Percentiles rank a stretch among this genome's conserved stretches.
Conservation (phyloP, 257 asterid species). For the Ilex aquifolium region DNA sequence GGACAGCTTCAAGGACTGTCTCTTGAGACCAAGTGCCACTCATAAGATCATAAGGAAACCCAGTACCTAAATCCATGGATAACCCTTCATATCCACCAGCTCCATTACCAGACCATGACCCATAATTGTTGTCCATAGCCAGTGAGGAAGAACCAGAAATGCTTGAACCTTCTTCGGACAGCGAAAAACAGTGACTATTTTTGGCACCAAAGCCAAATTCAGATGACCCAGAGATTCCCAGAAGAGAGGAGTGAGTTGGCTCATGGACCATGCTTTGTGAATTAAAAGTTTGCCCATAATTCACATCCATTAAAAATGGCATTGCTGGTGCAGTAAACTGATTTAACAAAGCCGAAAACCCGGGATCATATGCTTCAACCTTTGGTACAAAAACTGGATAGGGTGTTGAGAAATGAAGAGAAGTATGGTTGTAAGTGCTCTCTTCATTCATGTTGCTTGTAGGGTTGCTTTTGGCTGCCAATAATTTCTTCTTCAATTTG, state of each 20-base stretch:
- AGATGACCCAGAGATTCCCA: conserved; percentile 7
- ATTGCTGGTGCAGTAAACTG: neutral
- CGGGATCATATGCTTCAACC: conserved; percentile 1
- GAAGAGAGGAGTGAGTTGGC: neutral
- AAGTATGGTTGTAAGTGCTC: neutral
- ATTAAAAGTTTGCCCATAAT: neutral
- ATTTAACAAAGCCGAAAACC: conserved; percentile 1
- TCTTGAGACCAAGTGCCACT: conserved; percentile 23
- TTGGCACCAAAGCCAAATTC: conserved; percentile 5
- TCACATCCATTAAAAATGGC: conserved; percentile 6
- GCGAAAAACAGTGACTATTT: conserved; percentile 4
- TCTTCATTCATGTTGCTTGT: neutral
- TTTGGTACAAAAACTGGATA: neutral
- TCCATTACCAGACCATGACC: conserved; percentile 4
- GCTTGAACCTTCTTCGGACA: conserved; percentile 23
- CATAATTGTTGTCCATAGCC: conserved; percentile 15
- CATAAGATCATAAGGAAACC: conserved; percentile 11
- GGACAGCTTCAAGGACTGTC: conserved; percentile 9
- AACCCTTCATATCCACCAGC: conserved; percentile 15
- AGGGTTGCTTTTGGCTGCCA: conserved; percentile 2
- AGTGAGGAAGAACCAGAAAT: conserved; percentile 14
- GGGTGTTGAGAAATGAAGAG: conserved; percentile 5
- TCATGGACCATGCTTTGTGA: neutral
- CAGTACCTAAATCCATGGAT: conserved; percentile 10
- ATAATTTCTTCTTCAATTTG: conserved; percentile 42